Evolutionary conservation across 352 stramenopile genomes (phyloP).

Genomic region (Pythium diclinum): DNA sequence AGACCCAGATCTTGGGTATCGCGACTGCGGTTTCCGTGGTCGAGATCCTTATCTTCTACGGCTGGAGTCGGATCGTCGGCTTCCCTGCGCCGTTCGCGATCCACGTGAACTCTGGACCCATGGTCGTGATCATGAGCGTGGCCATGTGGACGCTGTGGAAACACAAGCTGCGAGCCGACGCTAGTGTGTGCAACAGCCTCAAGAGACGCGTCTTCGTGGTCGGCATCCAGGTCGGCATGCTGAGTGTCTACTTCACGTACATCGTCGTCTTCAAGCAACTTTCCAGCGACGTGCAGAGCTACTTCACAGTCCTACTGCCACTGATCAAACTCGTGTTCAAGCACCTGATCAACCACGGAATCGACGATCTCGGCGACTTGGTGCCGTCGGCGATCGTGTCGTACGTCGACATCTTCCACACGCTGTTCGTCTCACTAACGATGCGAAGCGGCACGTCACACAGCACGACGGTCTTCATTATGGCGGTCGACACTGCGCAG

Average conservation of each 20-base stretch:
- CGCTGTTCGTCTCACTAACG: conserved; percentile 12
- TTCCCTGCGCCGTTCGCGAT: background rate
- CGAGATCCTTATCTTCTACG: too few species aligned
- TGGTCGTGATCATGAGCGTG: background rate
- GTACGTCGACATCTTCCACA: conserved; percentile 21
- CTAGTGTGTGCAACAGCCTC: background rate
- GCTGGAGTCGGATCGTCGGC: too few species aligned
- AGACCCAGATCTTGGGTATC: too few species aligned
- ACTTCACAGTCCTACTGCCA: conserved; percentile 1
- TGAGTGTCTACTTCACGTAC: background rate
- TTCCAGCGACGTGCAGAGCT: background rate
- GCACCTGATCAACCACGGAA: background rate
- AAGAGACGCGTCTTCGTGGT: background rate
- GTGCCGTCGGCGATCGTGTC: conserved; percentile 5
- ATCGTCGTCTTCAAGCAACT: background rate
- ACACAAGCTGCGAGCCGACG: background rate
- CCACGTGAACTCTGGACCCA: background rate
- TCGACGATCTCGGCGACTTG: conserved; percentile 7
- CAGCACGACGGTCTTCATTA: background rate
- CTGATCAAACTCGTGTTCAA: conserved; percentile 16
- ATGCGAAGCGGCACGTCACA: conserved; percentile 9
- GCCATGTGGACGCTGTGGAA: background rate
- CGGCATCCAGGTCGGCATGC: background rate
- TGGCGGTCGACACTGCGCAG: conserved; percentile 10
- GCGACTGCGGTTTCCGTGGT: too few species aligned